Evolutionary conservation across 2,329 filamentous ascomycete genomes (phyloP).

Genomic region (Apiospora rasikravindrae): DNA sequence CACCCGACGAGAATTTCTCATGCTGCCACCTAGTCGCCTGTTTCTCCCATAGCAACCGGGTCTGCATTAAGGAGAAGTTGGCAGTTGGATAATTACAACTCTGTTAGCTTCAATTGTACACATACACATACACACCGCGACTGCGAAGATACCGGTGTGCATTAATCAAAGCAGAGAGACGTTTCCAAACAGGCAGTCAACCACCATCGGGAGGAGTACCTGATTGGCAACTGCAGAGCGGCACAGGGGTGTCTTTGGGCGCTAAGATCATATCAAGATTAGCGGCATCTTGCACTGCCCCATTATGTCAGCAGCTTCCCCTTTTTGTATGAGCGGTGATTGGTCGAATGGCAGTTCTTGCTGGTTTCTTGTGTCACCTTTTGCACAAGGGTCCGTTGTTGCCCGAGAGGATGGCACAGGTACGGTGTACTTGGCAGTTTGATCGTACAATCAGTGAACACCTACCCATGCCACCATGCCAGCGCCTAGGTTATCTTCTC

Average conservation of each 20-base stretch:
- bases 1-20: background rate
- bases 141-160: background rate
- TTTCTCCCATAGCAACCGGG: background rate
- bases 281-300: slow-evolving; percentile 15
- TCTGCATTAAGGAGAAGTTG: background rate
- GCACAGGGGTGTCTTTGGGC: background rate
- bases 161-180: background rate
- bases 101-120: background rate
- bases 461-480: background rate
- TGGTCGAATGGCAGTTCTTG: background rate
- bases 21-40: background rate
- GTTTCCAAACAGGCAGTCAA: background rate
- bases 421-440: background rate
- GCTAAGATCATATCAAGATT: slow-evolving; percentile 7
- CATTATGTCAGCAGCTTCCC: slow-evolving; percentile 7
- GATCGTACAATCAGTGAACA: background rate
- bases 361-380: background rate
- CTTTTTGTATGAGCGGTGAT: background rate
- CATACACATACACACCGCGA: background rate
- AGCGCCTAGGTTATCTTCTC: background rate
- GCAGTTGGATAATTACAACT: too few species aligned
- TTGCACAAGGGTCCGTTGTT: background rate
- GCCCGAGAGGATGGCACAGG: background rate
- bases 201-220: background rate
- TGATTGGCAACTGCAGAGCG: background rate